Conservation (phyloP, 805 yeast genomes). For the Candida dendrica region DNA sequence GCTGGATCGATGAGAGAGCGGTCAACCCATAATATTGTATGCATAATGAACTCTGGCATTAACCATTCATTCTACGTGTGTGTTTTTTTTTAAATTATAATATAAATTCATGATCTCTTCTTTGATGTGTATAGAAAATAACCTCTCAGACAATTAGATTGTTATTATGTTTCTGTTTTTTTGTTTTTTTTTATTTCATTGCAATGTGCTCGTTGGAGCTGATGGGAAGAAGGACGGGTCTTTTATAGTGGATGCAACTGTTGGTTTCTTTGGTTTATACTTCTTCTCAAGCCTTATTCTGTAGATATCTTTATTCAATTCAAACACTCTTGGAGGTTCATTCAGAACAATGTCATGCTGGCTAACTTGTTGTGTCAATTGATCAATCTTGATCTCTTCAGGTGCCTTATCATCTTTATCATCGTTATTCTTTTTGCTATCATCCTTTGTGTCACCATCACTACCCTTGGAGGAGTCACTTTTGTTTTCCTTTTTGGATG, state of each 20-base stretch:
- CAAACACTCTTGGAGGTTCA: slow-evolving; percentile 27
- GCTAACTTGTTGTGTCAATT: slow-evolving; percentile 3
- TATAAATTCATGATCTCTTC: too few species aligned
- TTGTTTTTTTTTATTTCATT: background rate
- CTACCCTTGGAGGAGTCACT: slow-evolving; percentile 15
- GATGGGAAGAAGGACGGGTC: background rate
- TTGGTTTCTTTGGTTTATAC: background rate
- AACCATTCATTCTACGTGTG: too few species aligned
- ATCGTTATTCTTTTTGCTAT: slow-evolving; percentile 10
- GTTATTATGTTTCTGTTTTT: too few species aligned
- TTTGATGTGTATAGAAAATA: too few species aligned
- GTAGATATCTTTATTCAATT: slow-evolving; percentile 33
- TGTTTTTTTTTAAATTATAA: too few species aligned
- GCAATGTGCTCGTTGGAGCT: background rate
- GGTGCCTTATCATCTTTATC: slow-evolving; percentile 12
- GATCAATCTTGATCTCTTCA: slow-evolving; percentile 11
- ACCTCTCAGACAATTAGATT: too few species aligned
- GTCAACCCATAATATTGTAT: slow-evolving; percentile 34
- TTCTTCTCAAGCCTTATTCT: slow-evolving; percentile 26
- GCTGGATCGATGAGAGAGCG: slow-evolving; percentile 74
- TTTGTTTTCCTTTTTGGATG: slow-evolving; percentile 2
- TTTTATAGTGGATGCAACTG: background rate
- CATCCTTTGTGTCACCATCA: slow-evolving; percentile 10
- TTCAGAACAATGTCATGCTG: slow-evolving; percentile 15
- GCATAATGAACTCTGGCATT: too few species aligned